Percentiles rank a stretch among this genome's conserved stretches.
Evolutionary conservation across 352 stramenopile genomes (phyloP).

Genomic region (Pythium periplocum): DNA sequence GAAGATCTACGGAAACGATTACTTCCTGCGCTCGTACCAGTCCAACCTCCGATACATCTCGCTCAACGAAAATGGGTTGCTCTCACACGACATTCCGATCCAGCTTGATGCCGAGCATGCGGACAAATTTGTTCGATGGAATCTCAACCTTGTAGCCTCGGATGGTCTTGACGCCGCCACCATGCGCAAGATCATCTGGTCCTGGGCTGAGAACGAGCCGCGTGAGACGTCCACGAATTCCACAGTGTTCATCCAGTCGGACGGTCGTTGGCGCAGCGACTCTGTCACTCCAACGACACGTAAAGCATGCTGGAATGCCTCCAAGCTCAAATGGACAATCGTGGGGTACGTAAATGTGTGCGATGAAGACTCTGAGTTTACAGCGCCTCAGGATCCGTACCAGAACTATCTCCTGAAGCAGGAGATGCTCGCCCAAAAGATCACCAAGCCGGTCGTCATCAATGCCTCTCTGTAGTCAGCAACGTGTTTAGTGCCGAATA

Average conservation of each 20-base stretch:
- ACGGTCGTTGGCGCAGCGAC: slow-evolving; percentile 27
- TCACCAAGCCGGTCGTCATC: slow-evolving; percentile 39
- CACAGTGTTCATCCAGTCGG: slow-evolving; percentile 27
- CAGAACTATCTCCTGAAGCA: slow-evolving; percentile 45
- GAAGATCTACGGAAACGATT: slow-evolving; percentile 42
- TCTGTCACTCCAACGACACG: slow-evolving; percentile 18
- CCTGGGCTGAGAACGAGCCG: slow-evolving; percentile 47
- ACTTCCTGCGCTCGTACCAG: slow-evolving; percentile 42
- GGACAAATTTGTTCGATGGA: slow-evolving; percentile 45
- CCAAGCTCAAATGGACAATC: slow-evolving; percentile 29
- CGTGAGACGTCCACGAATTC: slow-evolving; percentile 17
- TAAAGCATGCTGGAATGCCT: slow-evolving; percentile 38
- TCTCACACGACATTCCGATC: slow-evolving; percentile 21
- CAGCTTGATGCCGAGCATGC: slow-evolving; percentile 36
- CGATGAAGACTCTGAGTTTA: slow-evolving; percentile 21
- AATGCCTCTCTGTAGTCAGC: slow-evolving; percentile 1
- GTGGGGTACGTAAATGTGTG: slow-evolving; percentile 22
- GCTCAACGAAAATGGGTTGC: slow-evolving; percentile 18
- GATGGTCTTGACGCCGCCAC: slow-evolving; percentile 42
- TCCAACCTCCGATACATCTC: slow-evolving; percentile 45
- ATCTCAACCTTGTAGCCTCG: slow-evolving; percentile 44
- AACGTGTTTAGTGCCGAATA: neutral
- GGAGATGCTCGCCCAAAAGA: slow-evolving; percentile 20
- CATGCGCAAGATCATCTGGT: slow-evolving; percentile 49
- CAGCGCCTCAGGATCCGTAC: slow-evolving; percentile 32